Conservation (phyloP, 805 yeast species). For the Metschnikowia kofuensis region DNA sequence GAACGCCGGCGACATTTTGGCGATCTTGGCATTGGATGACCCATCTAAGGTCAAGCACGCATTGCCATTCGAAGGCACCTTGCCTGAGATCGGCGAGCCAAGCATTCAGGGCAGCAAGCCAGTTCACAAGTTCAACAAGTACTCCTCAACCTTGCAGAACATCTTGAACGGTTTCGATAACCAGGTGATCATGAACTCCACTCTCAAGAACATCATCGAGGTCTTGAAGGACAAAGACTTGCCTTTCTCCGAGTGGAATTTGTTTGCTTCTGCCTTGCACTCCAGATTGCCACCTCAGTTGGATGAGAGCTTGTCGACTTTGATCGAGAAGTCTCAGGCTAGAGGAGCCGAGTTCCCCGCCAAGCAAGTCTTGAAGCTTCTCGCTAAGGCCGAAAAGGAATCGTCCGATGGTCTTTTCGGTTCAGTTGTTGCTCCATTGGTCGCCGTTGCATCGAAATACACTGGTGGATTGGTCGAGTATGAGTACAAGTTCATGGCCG, state of each 20-base stretch:
- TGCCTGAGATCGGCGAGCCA: conserved; percentile 87
- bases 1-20: conserved; percentile 94
- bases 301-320: conserved; percentile 60
- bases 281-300: conserved; percentile 80
- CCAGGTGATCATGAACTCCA: conserved; percentile 87
- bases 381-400: conserved; percentile 61
- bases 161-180: conserved; percentile 91
- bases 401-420: conserved; percentile 40
- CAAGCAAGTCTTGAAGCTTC: conserved; percentile 68
- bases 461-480: conserved; percentile 76
- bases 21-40: conserved; percentile 90
- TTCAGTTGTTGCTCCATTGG: conserved; percentile 68
- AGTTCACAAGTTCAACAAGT: conserved; percentile 63
- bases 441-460: conserved; percentile 67
- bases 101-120: conserved; percentile 80
- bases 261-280: conserved; percentile 85
- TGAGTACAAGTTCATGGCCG: conserved; percentile 73
- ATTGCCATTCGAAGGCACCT: conserved; percentile 87
- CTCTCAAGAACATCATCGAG: conserved; percentile 68
- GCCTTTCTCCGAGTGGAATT: conserved; percentile 91
- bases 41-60: conserved; percentile 98
- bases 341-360: conserved; percentile 92
- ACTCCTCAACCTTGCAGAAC: conserved; percentile 62
- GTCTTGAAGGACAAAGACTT: conserved; percentile 75
- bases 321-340: conserved; percentile 61